Evolutionary conservation across 306 rosid species (phyloP).

Genomic region (Lathyrus oleraceus): DNA sequence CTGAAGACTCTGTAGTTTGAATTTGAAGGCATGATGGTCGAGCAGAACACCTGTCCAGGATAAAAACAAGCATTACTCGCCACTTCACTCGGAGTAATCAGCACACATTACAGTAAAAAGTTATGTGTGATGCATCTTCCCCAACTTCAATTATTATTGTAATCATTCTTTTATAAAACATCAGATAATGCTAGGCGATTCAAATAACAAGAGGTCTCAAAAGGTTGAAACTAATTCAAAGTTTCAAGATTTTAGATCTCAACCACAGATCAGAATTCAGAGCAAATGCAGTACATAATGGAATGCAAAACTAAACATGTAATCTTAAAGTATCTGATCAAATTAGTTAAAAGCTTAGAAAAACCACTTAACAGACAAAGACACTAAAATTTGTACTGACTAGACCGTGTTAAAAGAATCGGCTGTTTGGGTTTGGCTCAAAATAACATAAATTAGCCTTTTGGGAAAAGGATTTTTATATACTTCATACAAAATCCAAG

Average conservation of each 20-base stretch:
- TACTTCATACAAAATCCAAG: not conserved
- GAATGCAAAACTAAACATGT: constrained; percentile 30
- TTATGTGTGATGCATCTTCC: constrained; percentile 8
- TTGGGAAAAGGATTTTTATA: not conserved
- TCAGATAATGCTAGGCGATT: not conserved
- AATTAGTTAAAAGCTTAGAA: constrained; percentile 2
- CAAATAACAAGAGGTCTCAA: constrained; percentile 12
- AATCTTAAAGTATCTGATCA: constrained; percentile 23
- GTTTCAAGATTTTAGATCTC: constrained; percentile 12
- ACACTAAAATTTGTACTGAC: constrained; percentile 5
- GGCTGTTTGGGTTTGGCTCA: constrained; percentile 1
- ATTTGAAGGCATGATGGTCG: constrained; percentile 64
- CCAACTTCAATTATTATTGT: constrained; percentile 16
- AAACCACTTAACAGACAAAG: constrained; percentile 10
- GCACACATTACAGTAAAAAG: not conserved
- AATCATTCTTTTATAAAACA: not conserved
- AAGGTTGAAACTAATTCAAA: constrained; percentile 9
- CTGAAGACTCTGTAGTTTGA: constrained; percentile 52
- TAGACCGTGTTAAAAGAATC: constrained; percentile 10
- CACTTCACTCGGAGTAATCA: constrained; percentile 11
- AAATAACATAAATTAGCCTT: constrained; percentile 1
- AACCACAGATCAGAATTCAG: constrained; percentile 2
- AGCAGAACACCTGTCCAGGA: constrained; percentile 58
- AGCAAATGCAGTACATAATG: not conserved
- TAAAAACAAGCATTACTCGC: constrained; percentile 29